Conservation (phyloP, 1,139 yeast genomes). For the Hyphopichia wangnamkhiaoensis region DNA sequence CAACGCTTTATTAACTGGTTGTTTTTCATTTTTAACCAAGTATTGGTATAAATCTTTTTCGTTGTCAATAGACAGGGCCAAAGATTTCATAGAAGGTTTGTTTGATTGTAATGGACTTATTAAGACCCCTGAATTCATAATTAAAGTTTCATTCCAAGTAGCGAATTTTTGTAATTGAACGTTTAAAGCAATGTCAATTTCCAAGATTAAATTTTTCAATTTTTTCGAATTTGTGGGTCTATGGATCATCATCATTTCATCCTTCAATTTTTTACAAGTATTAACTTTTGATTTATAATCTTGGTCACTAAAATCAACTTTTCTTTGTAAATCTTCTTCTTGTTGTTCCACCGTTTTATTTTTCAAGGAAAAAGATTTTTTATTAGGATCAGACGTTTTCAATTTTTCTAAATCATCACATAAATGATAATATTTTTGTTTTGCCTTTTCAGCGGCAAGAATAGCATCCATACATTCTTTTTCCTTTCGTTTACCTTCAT, state of each 20-base stretch:
- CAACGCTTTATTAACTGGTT: constrained; percentile 39
- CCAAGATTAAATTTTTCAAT: constrained; percentile 75
- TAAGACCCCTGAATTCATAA: constrained; percentile 82
- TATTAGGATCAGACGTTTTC: constrained; percentile 78
- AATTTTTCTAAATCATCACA: constrained; percentile 88
- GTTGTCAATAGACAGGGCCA: constrained; percentile 77
- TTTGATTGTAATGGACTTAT: constrained; percentile 63
- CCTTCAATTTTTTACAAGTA: constrained; percentile 70
- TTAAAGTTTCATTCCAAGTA: constrained; percentile 79
- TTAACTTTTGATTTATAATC: constrained; percentile 82
- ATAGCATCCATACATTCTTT: constrained; percentile 84
- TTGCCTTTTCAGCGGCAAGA: constrained; percentile 83
- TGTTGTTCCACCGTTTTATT: constrained; percentile 83
- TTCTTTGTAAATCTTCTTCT: constrained; percentile 83
- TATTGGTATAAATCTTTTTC: constrained; percentile 79
- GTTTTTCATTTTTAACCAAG: constrained; percentile 50
- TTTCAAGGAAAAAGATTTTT: constrained; percentile 76
- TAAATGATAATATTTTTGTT: constrained; percentile 71
- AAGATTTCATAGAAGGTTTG: constrained; percentile 67
- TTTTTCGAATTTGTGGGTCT: constrained; percentile 79
- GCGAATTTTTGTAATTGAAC: constrained; percentile 88
- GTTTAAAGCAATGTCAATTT: constrained; percentile 84
- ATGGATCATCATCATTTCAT: constrained; percentile 67
- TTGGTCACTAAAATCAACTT: constrained; percentile 80
- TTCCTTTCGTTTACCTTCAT: constrained; percentile 78